Evolutionary conservation across 768 basidiomycete genomes (phyloP).

Genomic region (Tylopilus sp.): DNA sequence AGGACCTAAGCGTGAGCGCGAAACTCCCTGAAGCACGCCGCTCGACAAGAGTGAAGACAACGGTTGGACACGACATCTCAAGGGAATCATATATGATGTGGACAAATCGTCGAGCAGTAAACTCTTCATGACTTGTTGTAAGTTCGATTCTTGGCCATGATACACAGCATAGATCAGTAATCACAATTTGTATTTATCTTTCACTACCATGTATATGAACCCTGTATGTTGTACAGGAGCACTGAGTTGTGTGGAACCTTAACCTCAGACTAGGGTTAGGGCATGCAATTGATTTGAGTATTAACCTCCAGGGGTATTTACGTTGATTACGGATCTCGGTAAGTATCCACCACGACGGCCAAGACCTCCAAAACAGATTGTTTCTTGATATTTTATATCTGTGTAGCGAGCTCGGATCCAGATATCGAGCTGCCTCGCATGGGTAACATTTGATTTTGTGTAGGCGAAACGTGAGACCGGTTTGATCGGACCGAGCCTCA

Average conservation of each 20-base stretch:
- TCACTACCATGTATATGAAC: conserved; percentile 12
- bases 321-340: no score
- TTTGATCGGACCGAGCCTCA: not conserved
- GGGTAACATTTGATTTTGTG: not conserved
- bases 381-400: not conserved
- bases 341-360: no score
- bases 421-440: no score
- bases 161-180: conserved; percentile 18
- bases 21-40: conserved; percentile 78
- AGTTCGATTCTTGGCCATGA: conserved; percentile 1
- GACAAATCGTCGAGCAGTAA: conserved; percentile 74
- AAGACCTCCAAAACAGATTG: not conserved
- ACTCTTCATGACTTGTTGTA: conserved; percentile 21
- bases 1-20: conserved; percentile 70
- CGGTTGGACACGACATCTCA: conserved; percentile 55
- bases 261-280: not conserved
- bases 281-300: not conserved
- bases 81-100: conserved; percentile 88
- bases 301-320: no score
- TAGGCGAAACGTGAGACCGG: not conserved
- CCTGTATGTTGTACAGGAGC: no score
- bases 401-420: not conserved
- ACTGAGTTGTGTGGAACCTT: not conserved
- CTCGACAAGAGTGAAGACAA: conserved; percentile 65
- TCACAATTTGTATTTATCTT: conserved; percentile 22